phyloP scores from a whole-genome alignment of 352 stramenopile genomes.

The Peronospora belbahrii region DNA sequence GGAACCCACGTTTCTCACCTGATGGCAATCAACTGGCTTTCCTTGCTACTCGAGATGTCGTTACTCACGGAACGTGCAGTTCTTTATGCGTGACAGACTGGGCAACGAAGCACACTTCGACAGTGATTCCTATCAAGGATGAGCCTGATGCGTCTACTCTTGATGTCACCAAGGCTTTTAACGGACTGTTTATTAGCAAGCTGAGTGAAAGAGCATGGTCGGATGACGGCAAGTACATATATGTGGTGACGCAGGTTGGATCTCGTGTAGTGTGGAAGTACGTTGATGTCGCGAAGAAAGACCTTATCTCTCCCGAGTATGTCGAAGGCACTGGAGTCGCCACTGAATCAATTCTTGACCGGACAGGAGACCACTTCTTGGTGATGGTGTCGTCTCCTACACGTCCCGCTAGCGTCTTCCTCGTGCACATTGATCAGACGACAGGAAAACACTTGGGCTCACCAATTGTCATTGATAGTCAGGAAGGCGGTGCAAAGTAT shows the following conservation, averaged over 20 bases:
- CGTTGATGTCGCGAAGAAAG: constrained; percentile 44
- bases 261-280: constrained; percentile 64
- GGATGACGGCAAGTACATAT: constrained; percentile 43
- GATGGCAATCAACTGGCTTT: constrained; percentile 65
- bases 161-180: constrained; percentile 47
- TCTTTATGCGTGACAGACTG: constrained; percentile 58
- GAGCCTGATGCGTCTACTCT: constrained; percentile 28
- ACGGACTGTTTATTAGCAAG: constrained; percentile 56
- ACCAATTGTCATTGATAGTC: constrained; percentile 43
- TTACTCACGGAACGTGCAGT: constrained; percentile 70
- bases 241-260: constrained; percentile 63
- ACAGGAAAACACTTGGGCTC: constrained; percentile 31
- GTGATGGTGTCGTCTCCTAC: constrained; percentile 52
- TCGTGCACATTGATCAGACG: constrained; percentile 39
- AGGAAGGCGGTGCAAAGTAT: constrained; percentile 27
- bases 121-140: constrained; percentile 53
- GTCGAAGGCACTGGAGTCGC: constrained; percentile 38
- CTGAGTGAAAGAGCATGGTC: constrained; percentile 52
- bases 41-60: constrained; percentile 54
- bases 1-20: constrained; percentile 56
- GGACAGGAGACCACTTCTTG: constrained; percentile 25
- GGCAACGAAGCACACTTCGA: constrained; percentile 48
- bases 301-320: constrained; percentile 42
- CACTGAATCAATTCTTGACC: constrained; percentile 49
- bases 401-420: constrained; percentile 44